Evolutionary conservation across 805 yeast species (phyloP).

Genomic region (Lachancea lanzarotensis): DNA sequence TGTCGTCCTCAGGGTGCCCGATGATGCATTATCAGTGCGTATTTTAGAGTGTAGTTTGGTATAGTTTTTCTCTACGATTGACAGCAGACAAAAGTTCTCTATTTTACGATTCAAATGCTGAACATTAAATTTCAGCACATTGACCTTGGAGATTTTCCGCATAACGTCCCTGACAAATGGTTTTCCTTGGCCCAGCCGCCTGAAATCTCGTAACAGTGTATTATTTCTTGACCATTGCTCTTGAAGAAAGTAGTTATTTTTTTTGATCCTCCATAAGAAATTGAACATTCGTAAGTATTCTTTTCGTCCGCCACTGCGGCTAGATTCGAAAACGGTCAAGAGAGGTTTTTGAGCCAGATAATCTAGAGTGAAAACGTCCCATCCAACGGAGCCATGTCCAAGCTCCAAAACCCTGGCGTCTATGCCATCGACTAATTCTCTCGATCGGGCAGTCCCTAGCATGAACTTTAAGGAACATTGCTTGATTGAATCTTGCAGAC

Average conservation of each 20-base stretch:
- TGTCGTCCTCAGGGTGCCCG: constrained; percentile 34
- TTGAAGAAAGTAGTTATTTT: constrained; percentile 48
- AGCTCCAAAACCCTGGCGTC: constrained; percentile 80
- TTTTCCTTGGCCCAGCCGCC: constrained; percentile 14
- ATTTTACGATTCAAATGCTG: constrained; percentile 30
- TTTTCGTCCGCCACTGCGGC: constrained; percentile 37
- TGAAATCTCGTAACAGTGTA: constrained; percentile 28
- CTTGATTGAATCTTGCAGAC: constrained; percentile 58
- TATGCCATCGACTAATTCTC: constrained; percentile 43
- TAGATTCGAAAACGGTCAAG: constrained; percentile 49
- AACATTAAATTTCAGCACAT: constrained; percentile 31
- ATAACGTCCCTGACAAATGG: constrained; percentile 27
- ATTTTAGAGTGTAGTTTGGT: constrained; percentile 31
- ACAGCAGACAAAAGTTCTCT: constrained; percentile 28
- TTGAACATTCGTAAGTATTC: constrained; percentile 78
- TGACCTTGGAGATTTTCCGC: constrained; percentile 25
- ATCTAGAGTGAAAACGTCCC: constrained; percentile 91
- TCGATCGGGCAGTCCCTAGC: constrained; percentile 31
- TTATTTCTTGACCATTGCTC: constrained; percentile 41
- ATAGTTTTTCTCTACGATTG: constrained; percentile 30
- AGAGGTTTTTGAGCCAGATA: constrained; percentile 52
- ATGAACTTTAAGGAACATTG: constrained; percentile 44
- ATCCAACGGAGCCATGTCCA: constrained; percentile 69
- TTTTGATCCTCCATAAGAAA: constrained; percentile 73
- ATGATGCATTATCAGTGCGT: constrained; percentile 13